Conservation (phyloP, 2,329 filamentous ascomycete species). For the Bertia moriformis region DNA sequence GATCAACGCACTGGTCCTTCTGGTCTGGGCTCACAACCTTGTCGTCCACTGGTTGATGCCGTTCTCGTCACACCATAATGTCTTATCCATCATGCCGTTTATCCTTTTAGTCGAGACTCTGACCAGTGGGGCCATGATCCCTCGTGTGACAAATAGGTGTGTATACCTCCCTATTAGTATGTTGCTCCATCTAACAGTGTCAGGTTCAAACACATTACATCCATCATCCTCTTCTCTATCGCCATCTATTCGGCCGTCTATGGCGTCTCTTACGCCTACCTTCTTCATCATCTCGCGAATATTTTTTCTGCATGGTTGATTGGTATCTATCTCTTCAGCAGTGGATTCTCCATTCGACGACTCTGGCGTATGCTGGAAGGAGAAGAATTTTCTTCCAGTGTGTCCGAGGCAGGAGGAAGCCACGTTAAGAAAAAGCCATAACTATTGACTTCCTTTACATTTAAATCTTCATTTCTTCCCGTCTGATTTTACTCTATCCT, state of each 20-base stretch:
- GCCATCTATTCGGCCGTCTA: slow-evolving; percentile 53
- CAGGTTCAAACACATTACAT: slow-evolving; percentile 36
- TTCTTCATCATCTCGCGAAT: slow-evolving; percentile 52
- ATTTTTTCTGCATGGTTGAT: slow-evolving; percentile 50
- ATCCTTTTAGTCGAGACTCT: slow-evolving; percentile 56
- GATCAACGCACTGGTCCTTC: slow-evolving; percentile 51
- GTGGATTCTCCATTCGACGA: background rate
- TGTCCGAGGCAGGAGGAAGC: background rate
- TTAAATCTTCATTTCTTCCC: background rate
- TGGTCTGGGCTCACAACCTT: slow-evolving; percentile 57
- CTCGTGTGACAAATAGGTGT: slow-evolving; percentile 32
- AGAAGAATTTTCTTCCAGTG: background rate
- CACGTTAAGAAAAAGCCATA: slow-evolving; percentile 1
- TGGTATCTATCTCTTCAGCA: slow-evolving; percentile 30
- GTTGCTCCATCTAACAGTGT: background rate
- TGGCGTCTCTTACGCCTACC: slow-evolving; percentile 54
- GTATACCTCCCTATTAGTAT: background rate
- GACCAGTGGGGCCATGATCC: slow-evolving; percentile 48
- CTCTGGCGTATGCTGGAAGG: background rate
- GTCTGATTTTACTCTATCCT: background rate
- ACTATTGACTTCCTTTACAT: background rate
- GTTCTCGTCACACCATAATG: slow-evolving; percentile 56
- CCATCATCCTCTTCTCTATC: slow-evolving; percentile 42
- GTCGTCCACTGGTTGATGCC: slow-evolving; percentile 56
- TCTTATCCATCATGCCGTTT: slow-evolving; percentile 54